phyloP scores from a whole-genome alignment of 1,284 basidiomycete species.

The Ganoderma multipileum region DNA sequence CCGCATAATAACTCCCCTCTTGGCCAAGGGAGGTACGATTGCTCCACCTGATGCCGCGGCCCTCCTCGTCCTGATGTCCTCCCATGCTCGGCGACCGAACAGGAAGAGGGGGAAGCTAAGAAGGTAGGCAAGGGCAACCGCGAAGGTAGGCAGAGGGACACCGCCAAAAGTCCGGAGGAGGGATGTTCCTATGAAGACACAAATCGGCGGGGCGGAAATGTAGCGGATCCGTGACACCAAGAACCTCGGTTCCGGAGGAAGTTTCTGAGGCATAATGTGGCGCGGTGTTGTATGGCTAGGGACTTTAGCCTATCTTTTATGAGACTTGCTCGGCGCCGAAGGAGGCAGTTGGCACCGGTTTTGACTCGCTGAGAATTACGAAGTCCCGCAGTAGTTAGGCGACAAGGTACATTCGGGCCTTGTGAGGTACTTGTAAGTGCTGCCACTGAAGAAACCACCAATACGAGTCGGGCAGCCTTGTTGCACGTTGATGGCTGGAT shows the following conservation, averaged over 20 bases:
- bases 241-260: constrained; percentile 28
- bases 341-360: background rate
- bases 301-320: background rate
- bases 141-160: constrained; percentile 1
- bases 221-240: constrained; percentile 19
- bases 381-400: background rate
- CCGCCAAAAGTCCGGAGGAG: background rate
- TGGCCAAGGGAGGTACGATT: constrained; percentile 28
- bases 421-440: no score
- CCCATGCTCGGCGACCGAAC: constrained; percentile 5
- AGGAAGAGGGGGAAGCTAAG: constrained; percentile 7
- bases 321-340: background rate
- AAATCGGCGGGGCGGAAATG: constrained; percentile 20
- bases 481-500: background rate
- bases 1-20: background rate
- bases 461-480: background rate
- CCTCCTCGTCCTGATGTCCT: constrained; percentile 5
- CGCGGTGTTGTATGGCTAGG: no score
- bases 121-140: background rate
- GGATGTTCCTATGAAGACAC: background rate
- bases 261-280: background rate
- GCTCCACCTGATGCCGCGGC: constrained; percentile 34
- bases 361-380: background rate
- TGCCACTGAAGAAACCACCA: no score
- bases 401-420: no score